Evolutionary conservation across 352 stramenopile genomes (phyloP), one percentile per base, ranked within the genome.

Genomic region (Phytopythium litorale): DNA sequence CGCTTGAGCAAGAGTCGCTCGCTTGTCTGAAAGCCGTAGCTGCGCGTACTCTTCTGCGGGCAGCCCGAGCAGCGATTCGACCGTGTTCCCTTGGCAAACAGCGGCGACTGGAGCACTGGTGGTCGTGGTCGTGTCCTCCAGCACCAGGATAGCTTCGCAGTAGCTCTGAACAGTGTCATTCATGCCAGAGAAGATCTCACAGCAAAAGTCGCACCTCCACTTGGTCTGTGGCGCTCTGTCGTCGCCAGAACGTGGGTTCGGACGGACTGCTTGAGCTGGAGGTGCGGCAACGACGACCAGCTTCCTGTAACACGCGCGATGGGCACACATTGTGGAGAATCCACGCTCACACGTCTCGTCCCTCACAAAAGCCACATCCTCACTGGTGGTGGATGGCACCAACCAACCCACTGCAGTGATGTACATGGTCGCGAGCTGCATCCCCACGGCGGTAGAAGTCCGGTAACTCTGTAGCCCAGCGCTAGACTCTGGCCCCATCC

Each of bases 131-230:
- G n/a, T 66, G 48, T 81, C 76, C 49, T 87, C 78, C 7, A 90
- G 42, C 7, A 51, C 63, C 37, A 88, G 51, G 0, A 74, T 56
- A n/a, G 87, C 54, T 7, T 76, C 58, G 30, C 67, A 62, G 49
- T 75, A 90, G 4, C 67, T 82, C 46, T 87, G 76, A 2, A 70
- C 56, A 2, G 73, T 90, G 16, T 77, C 68, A 56, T 76, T 54
- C 65, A 79, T 78, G 6, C 75, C 78, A 16, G 70, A 67, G 58
- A 87, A 87, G 19, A 86, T 68, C 65, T 87, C 71, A 32, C 79
- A 64, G 51, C 81, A 87, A 56, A 86, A 86, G 7, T 43, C 38
- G 37, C 76, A 89, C 33, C 73, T 74, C 78, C 78, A 88, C 43
- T 72, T 71, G n/a, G 71, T 67, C 19, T 51, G 55, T 6, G 23